Percentiles rank a stretch among this genome's conserved stretches.
Conservation (phyloP, 352 stramenopile genomes). For the Phytopythium oedochilum region DNA sequence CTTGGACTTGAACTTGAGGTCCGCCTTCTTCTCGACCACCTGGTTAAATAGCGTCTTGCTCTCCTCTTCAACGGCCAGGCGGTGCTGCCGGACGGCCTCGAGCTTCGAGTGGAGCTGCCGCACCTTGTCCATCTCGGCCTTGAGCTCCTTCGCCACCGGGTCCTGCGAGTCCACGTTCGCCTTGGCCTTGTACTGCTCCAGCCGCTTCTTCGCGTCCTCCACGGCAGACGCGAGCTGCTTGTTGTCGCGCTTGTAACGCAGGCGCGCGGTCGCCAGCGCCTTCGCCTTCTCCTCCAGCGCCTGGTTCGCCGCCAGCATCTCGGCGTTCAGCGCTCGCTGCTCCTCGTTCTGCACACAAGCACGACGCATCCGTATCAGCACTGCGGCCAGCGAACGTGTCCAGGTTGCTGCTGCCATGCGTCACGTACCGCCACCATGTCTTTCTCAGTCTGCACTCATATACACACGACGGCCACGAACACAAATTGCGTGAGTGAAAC, state of each 20-base stretch:
- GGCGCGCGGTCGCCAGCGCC: constrained; percentile 75
- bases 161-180: constrained; percentile 68
- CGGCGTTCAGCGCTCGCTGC: constrained; percentile 78
- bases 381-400: no score
- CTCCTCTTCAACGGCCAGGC: constrained; percentile 82
- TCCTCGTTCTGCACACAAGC: constrained; percentile 69
- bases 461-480: constrained; percentile 7
- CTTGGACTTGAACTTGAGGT: constrained; percentile 88
- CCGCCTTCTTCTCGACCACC: constrained; percentile 87
- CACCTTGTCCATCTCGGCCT: constrained; percentile 84
- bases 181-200: constrained; percentile 79
- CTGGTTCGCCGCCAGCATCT: constrained; percentile 80
- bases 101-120: constrained; percentile 80
- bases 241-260: constrained; percentile 89
- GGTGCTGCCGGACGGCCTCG: constrained; percentile 80
- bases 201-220: constrained; percentile 76
- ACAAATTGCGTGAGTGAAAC: constrained; percentile 1
- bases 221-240: constrained; percentile 68
- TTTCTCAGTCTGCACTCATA: constrained; percentile 84
- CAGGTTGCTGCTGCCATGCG: no score
- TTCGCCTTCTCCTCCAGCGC: constrained; percentile 86
- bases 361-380: background rate
- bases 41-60: constrained; percentile 88
- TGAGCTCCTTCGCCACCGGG: constrained; percentile 74
- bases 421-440: constrained; percentile 72